phyloP scores from a whole-genome alignment of 2,329 filamentous ascomycete genomes.

The Penicillium sp. region DNA sequence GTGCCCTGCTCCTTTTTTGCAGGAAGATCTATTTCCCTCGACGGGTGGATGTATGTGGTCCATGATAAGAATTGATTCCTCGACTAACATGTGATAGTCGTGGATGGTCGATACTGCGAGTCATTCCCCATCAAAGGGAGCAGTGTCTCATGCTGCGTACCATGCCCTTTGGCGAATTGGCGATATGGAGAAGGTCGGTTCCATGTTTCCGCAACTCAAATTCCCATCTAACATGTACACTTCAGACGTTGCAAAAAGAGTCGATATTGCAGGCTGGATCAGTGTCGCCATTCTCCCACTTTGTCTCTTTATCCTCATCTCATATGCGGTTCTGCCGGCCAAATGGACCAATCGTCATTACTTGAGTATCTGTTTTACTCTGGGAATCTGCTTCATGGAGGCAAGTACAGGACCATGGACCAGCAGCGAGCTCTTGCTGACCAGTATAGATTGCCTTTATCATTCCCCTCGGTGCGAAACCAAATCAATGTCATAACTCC shows the following conservation, averaged over 20 bases:
- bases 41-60: slow-evolving; percentile 61
- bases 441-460: slow-evolving; percentile 71
- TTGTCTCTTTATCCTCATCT: slow-evolving; percentile 69
- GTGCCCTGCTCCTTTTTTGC: slow-evolving; percentile 66
- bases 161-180: slow-evolving; percentile 83
- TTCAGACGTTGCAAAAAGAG: slow-evolving; percentile 51
- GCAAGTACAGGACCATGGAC: slow-evolving; percentile 46
- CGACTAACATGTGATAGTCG: slow-evolving; percentile 43
- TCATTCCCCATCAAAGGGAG: slow-evolving; percentile 36
- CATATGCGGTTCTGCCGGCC: slow-evolving; percentile 72
- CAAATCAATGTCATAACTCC: slow-evolving; percentile 75
- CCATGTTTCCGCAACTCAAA: background rate
- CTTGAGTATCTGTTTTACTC: slow-evolving; percentile 76
- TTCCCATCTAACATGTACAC: slow-evolving; percentile 9
- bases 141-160: slow-evolving; percentile 67
- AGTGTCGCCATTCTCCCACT: slow-evolving; percentile 67
- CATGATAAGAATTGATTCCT: background rate
- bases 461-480: slow-evolving; percentile 71
- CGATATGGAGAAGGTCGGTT: slow-evolving; percentile 52
- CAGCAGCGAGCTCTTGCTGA: slow-evolving; percentile 8
- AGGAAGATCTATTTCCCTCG: slow-evolving; percentile 54
- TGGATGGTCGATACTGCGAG: slow-evolving; percentile 57
- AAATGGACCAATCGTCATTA: slow-evolving; percentile 92
- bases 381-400: slow-evolving; percentile 71
- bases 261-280: slow-evolving; percentile 70